Evolutionary conservation across 352 stramenopile species (phyloP).

Genomic region (Blastocystis hominis): DNA sequence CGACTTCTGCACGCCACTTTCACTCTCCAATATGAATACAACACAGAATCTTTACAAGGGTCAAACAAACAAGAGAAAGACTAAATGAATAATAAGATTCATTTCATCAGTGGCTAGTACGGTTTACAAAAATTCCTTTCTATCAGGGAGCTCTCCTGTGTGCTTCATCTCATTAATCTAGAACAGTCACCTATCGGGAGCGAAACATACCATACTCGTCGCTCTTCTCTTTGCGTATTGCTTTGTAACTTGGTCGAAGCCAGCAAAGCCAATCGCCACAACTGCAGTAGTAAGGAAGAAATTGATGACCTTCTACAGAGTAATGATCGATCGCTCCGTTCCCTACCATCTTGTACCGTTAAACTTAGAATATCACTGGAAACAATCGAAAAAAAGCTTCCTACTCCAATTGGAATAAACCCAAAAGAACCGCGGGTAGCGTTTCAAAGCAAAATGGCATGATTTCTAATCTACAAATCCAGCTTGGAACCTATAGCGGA

Average conservation of each 20-base stretch:
- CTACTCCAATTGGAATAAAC: not conserved
- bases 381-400: not conserved
- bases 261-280: not conserved
- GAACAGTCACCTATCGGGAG: not conserved
- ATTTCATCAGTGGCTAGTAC: not conserved
- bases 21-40: not conserved
- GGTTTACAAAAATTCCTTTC: conserved; percentile 44
- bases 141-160: conserved; percentile 18
- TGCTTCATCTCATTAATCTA: conserved; percentile 43
- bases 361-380: not conserved
- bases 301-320: conserved; percentile 36
- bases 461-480: not conserved
- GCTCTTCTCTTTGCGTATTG: conserved; percentile 51
- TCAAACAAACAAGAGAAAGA: not conserved
- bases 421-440: not conserved
- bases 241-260: not conserved
- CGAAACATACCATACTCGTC: not conserved
- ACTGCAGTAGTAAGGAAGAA: conserved; percentile 45
- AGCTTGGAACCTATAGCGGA: not conserved
- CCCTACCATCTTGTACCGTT: not conserved
- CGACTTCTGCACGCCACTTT: too few species aligned
- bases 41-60: not conserved
- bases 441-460: not conserved
- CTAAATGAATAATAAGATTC: not conserved
- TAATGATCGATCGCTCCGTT: not conserved